Evolutionary conservation across 331 rosid genomes (phyloP), one percentile per base, ranked within the genome.

Genomic region (Malus hybrid): DNA sequence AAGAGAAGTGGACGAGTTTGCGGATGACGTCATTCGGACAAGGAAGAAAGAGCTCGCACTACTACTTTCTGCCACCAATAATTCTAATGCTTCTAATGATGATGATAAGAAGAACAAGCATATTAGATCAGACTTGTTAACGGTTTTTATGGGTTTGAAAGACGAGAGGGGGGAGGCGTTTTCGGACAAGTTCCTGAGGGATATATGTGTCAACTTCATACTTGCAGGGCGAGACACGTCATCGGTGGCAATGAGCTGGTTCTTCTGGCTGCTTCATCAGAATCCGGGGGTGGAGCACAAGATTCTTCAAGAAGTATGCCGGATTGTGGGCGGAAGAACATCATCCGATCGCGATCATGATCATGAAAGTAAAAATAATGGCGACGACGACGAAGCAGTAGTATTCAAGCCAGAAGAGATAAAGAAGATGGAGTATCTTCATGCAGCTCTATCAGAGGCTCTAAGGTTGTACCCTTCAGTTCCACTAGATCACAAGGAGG

Each of bases 221-320:
- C 78, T 93, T 15, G 98, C 98, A 2, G 98, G 98, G 52, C 86
- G 98, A 64, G 98, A 93, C 75, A 93, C 98, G 56, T 93, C 98
- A 65, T 93, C 98, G 4, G 98, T 93, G 48, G 98, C 98, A 15
- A 58, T 91, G 82, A 91, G 93, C 79, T 93, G 98, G 98, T 93
- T 93, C 79, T 93, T 93, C 83, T 91, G 96, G 97, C 79, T 89
- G 80, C 78, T 93, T 71, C 78, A 85, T 64, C 78, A 76, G 69
- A 88, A 91, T 66, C 97, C 91, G 26, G 72, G 57, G 19, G 97
- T 89, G 79, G 98, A 86, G 56, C 80, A 75, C 76, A 81, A 50
- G 46, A 87, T 85, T 65, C 66, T 89, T 30, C 78, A 8, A 42
- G 98, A 93, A 78, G 63, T 88, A 11, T 81, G 91, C 74, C 76